phyloP scores from a whole-genome alignment of 176 grass and related monocot genomes.

The Aegilops tauschii region DNA sequence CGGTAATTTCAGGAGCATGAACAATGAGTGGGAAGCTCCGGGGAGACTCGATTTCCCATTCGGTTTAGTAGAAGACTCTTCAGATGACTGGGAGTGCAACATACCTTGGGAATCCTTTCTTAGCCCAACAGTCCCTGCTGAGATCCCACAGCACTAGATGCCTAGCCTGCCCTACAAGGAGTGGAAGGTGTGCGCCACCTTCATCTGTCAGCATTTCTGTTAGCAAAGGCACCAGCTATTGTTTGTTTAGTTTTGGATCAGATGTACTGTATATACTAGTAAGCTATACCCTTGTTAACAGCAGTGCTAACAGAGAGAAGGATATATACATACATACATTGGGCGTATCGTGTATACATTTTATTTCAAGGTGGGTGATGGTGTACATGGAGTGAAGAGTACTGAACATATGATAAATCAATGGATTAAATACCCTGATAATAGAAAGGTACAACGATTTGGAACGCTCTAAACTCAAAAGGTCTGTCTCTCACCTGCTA shows the following conservation, averaged over 20 bases:
- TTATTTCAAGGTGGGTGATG: neutral
- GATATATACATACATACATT: neutral
- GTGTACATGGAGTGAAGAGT: neutral
- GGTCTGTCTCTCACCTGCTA: neutral
- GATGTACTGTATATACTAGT: slow-evolving; percentile 26
- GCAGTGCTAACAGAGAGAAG: slow-evolving; percentile 61
- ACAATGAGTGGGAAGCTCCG: slow-evolving; percentile 40
- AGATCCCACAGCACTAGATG: slow-evolving; percentile 42
- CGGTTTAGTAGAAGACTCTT: slow-evolving; percentile 47
- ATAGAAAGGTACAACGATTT: neutral
- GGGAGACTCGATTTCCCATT: slow-evolving; percentile 53
- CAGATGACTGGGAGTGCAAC: slow-evolving; percentile 74
- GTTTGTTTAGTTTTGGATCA: slow-evolving; percentile 31
- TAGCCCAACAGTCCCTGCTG: slow-evolving; percentile 47
- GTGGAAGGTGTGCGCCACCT: neutral
- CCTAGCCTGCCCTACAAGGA: slow-evolving; percentile 2
- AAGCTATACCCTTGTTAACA: slow-evolving; percentile 54
- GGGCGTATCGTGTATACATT: slow-evolving; percentile 6
- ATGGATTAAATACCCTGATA: neutral
- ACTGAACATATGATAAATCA: neutral
- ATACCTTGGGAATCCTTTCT: slow-evolving; percentile 69
- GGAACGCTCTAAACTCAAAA: neutral
- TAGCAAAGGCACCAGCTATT: slow-evolving; percentile 39
- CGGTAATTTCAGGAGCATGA: slow-evolving; percentile 29
- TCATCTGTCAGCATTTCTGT: slow-evolving; percentile 36